These are phyloP conservation scores for Neurospora cerealis DNA, from an alignment of 495 filamentous ascomycete species.

Conservation along the genomic window DNA sequence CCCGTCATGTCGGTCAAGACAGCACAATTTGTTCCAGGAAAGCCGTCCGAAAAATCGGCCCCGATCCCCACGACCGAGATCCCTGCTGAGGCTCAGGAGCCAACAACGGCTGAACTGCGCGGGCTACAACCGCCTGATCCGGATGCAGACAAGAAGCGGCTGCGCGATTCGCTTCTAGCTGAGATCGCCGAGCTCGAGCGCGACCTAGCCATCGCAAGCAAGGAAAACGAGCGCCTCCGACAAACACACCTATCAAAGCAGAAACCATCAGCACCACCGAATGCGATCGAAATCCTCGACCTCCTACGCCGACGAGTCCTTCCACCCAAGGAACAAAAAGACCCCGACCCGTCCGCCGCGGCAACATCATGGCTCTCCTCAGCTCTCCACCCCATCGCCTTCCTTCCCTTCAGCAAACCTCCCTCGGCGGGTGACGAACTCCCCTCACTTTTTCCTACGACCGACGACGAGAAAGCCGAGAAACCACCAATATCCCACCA, in stretches of 20 bases:
- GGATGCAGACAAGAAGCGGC: constrained; percentile 27
- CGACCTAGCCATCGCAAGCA: constrained; percentile 25
- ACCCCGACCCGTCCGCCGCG: constrained; percentile 11
- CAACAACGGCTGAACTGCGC: constrained; percentile 19
- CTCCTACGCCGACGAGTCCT: constrained; percentile 29
- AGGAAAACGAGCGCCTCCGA: constrained; percentile 32
- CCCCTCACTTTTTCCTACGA: constrained; percentile 2
- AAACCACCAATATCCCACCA: constrained; percentile 38
- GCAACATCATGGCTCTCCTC: constrained; percentile 23
- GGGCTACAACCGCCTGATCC: constrained; percentile 27
- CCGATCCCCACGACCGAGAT: background rate
- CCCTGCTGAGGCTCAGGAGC: background rate
- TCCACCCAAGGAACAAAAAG: constrained; percentile 19
- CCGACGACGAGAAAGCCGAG: constrained; percentile 9
- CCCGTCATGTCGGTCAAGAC: background rate
- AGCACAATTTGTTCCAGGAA: background rate
- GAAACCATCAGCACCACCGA: constrained; percentile 11
- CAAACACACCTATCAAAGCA: constrained; percentile 15
- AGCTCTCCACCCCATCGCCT: constrained; percentile 34
- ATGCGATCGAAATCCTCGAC: constrained; percentile 24
- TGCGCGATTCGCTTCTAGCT: constrained; percentile 26
- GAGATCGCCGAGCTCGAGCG: constrained; percentile 27
- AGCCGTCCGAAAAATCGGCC: constrained; percentile 1
- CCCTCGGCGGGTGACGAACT: background rate
- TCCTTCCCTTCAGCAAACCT: constrained; percentile 39